These are phyloP conservation scores for Fragosphaeria purpurea DNA, from an alignment of 2,329 filamentous ascomycete genomes.

Conservation along the genomic window DNA sequence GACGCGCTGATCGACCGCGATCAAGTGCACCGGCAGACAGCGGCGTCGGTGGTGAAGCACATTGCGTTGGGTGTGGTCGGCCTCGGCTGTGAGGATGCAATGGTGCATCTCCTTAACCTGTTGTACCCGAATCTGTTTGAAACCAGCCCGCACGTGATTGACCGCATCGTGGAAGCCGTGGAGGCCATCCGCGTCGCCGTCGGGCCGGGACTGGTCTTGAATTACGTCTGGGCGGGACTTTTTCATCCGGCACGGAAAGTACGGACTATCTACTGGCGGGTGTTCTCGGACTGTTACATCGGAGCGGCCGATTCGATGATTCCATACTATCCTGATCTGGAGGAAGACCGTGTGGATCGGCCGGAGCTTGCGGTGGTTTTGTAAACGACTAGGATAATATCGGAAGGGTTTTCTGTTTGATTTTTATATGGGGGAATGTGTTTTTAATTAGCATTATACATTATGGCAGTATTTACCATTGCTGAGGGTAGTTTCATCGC, in stretches of 20 bases:
- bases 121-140: slow-evolving; percentile 97
- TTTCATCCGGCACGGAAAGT: slow-evolving; percentile 97
- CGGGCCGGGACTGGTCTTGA: slow-evolving; percentile 85
- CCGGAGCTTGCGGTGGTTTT: slow-evolving; percentile 76
- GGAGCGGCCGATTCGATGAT: slow-evolving; percentile 90
- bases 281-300: slow-evolving; percentile 97
- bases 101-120: slow-evolving; percentile 94
- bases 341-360: slow-evolving; percentile 68
- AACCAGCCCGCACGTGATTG: slow-evolving; percentile 95
- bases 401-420: too few species aligned
- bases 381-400: slow-evolving; percentile 29
- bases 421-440: too few species aligned
- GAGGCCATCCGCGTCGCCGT: slow-evolving; percentile 92
- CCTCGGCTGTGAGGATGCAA: slow-evolving; percentile 93
- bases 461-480: too few species aligned
- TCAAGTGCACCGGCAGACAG: slow-evolving; percentile 95
- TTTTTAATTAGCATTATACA: too few species aligned
- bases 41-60: slow-evolving; percentile 94
- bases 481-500: too few species aligned
- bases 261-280: slow-evolving; percentile 84
- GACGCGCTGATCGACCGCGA: slow-evolving; percentile 96
- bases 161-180: slow-evolving; percentile 93
- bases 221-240: slow-evolving; percentile 95
- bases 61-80: slow-evolving; percentile 96
- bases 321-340: slow-evolving; percentile 84